phyloP scores from a whole-genome alignment of 768 basidiomycete species.

The Trametes sanguinea region DNA sequence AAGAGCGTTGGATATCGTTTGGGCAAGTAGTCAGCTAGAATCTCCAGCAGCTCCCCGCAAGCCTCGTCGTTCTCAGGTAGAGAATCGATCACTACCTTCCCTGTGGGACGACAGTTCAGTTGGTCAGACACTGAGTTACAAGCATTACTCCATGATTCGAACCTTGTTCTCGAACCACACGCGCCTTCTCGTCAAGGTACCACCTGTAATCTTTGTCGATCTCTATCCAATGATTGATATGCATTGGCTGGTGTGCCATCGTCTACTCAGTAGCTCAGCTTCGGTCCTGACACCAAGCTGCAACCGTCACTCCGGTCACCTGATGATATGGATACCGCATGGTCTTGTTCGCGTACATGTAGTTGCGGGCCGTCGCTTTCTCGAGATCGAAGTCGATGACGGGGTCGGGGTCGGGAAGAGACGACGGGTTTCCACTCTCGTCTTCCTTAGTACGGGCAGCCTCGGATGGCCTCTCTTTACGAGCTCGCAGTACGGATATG shows the following conservation, averaged over 20 bases:
- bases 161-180: constrained; percentile 35
- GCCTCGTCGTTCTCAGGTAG: constrained; percentile 39
- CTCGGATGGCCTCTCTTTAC: no score
- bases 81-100: constrained; percentile 33
- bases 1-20: constrained; percentile 40
- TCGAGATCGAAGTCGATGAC: constrained; percentile 20
- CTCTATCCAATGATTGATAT: constrained; percentile 42
- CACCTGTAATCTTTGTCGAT: constrained; percentile 37
- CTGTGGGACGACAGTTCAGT: not conserved
- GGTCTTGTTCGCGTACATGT: constrained; percentile 27
- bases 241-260: constrained; percentile 40
- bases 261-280: constrained; percentile 14
- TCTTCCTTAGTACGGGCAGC: not conserved
- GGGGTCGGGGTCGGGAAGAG: constrained; percentile 24
- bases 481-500: no score
- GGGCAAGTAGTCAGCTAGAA: constrained; percentile 36
- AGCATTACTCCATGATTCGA: not conserved
- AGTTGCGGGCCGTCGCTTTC: constrained; percentile 21
- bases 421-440: not conserved
- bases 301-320: not conserved
- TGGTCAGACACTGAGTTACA: not conserved
- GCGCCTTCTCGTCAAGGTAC: constrained; percentile 36
- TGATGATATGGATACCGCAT: constrained; percentile 28
- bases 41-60: constrained; percentile 35
- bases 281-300: not conserved